Evolutionary conservation across 1,284 basidiomycete genomes (phyloP).

Genomic region (Papiliotrema laurentii): DNA sequence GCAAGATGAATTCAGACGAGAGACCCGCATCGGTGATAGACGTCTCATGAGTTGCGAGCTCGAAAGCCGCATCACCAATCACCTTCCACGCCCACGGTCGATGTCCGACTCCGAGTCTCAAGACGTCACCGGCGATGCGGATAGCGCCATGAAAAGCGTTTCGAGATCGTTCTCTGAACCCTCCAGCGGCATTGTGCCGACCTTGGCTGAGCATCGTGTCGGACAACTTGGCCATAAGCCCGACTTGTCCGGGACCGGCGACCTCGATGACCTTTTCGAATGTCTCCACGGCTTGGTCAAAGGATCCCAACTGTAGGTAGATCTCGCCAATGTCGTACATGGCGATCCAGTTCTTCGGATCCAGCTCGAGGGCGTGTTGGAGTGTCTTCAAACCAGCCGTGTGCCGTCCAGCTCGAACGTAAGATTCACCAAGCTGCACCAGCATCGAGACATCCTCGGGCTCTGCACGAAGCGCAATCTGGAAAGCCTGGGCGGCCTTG

Average conservation of each 20-base stretch:
- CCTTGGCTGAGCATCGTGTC: conserved; percentile 73
- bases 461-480: conserved; percentile 78
- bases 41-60: conserved; percentile 53
- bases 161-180: conserved; percentile 71
- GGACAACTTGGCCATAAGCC: conserved; percentile 68
- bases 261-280: conserved; percentile 60
- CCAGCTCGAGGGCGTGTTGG: conserved; percentile 64
- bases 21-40: conserved; percentile 33
- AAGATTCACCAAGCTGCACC: conserved; percentile 89
- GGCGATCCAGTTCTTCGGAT: conserved; percentile 75
- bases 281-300: conserved; percentile 65
- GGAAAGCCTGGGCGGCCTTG: conserved; percentile 78
- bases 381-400: conserved; percentile 88
- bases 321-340: conserved; percentile 81
- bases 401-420: conserved; percentile 79
- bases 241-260: conserved; percentile 56
- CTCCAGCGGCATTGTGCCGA: conserved; percentile 59
- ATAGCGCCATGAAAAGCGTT: conserved; percentile 64
- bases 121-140: conserved; percentile 55
- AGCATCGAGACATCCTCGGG: conserved; percentile 73
- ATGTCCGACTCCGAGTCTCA: conserved; percentile 57
- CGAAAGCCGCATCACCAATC: conserved; percentile 70
- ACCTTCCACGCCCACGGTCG: conserved; percentile 80
- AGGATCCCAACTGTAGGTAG: conserved; percentile 72
- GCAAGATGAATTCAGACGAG: conserved; percentile 26